phyloP scores from a whole-genome alignment of 805 yeast genomes.

The Kuraishia molischiana region DNA sequence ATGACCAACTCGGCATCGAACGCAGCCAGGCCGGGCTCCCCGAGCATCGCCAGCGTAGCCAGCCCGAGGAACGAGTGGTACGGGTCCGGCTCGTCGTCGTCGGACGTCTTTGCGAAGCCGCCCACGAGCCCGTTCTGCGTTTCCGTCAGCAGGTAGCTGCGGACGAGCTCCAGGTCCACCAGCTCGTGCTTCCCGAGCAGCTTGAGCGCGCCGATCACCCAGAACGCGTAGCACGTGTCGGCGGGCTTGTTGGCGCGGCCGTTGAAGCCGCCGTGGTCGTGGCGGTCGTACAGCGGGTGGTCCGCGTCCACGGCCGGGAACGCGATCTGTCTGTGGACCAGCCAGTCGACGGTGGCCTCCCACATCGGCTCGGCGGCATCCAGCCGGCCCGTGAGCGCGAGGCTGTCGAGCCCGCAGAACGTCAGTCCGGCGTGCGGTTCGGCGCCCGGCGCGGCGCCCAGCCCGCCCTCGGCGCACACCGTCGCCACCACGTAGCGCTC shows the following conservation, averaged over 20 bases:
- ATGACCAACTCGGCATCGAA: conserved; percentile 15
- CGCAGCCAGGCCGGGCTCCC: conserved; percentile 9
- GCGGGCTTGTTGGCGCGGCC: conserved; percentile 80
- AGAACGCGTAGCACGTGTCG: conserved; percentile 85
- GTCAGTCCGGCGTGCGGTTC: conserved; percentile 88
- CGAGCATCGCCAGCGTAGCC: conserved; percentile 36
- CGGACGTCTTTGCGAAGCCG: conserved; percentile 68
- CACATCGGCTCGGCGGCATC: conserved; percentile 13
- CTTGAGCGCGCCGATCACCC: conserved; percentile 57
- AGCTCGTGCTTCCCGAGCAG: conserved; percentile 24
- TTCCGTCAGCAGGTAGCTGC: conserved; percentile 33
- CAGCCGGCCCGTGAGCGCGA: conserved; percentile 29
- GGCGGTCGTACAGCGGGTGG: conserved; percentile 25
- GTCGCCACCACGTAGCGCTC: conserved; percentile 24
- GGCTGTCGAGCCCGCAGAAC: conserved; percentile 68
- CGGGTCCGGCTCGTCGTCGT: conserved; percentile 53
- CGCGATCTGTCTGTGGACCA: conserved; percentile 52
- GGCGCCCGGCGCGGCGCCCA: conserved; percentile 32
- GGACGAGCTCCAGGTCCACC: conserved; percentile 24
- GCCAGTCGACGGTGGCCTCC: conserved; percentile 42
- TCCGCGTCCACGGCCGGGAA: conserved; percentile 16
- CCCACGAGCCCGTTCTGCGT: conserved; percentile 63
- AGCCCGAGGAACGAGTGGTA: conserved; percentile 57
- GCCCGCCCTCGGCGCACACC: conserved; percentile 57
- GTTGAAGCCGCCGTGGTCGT: conserved; percentile 71